Percentiles rank a stretch among this genome's conserved stretches.
Evolutionary conservation across 192 early-diverging fungal genomes (phyloP).

Genomic region (Chytriomyces confervae): DNA sequence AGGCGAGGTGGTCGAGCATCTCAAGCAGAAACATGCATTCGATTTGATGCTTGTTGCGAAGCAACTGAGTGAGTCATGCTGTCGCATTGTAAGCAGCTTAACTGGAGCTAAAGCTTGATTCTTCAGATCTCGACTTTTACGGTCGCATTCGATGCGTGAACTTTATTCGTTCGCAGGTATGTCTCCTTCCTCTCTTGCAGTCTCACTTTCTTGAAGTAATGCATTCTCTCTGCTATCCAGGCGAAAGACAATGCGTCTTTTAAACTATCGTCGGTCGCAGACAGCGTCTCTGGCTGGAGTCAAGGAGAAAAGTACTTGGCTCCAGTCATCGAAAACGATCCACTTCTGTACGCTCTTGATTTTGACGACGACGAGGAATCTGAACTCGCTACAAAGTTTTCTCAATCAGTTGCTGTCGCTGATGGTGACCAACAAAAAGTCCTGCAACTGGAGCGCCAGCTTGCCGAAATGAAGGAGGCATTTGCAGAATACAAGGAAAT

Average conservation of each 20-base stretch:
- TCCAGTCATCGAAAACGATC: slow-evolving; percentile 59
- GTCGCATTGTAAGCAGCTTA: background rate
- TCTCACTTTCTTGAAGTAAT: background rate
- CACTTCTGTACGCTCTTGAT: slow-evolving; percentile 51
- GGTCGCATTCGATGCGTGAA: slow-evolving; percentile 84
- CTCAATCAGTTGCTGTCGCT: slow-evolving; percentile 6
- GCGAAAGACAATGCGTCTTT: slow-evolving; percentile 15
- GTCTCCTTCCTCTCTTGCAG: background rate
- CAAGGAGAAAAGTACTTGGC: slow-evolving; percentile 50
- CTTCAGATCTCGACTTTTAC: slow-evolving; percentile 78
- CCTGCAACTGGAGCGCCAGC: slow-evolving; percentile 26
- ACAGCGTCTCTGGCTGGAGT: slow-evolving; percentile 26
- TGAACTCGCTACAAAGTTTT: background rate
- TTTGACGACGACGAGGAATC: slow-evolving; percentile 55
- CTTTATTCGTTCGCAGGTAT: slow-evolving; percentile 67
- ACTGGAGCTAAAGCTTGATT: background rate
- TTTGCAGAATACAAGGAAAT: slow-evolving; percentile 54
- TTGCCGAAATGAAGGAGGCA: slow-evolving; percentile 41
- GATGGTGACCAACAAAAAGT: slow-evolving; percentile 35
- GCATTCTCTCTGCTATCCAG: slow-evolving; percentile 16
- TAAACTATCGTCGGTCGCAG: background rate
- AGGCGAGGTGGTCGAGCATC: slow-evolving; percentile 67
- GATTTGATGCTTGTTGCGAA: slow-evolving; percentile 63
- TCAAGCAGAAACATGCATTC: slow-evolving; percentile 77
- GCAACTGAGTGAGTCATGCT: slow-evolving; percentile 7